phyloP scores from a whole-genome alignment of 805 yeast species.

The Hanseniaspora mollemarum region DNA sequence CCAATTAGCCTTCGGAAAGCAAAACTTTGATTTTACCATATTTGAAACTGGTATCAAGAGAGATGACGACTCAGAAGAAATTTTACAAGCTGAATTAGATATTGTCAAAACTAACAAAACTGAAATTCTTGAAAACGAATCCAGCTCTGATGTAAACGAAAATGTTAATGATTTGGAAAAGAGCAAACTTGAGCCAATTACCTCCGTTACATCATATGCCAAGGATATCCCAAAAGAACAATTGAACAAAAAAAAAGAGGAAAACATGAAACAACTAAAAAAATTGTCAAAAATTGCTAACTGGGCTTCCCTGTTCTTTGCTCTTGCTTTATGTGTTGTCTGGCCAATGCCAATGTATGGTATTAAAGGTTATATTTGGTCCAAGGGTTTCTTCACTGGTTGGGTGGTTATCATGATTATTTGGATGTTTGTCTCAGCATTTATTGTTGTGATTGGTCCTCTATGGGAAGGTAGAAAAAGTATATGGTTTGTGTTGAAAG shows the following conservation, averaged over 20 bases:
- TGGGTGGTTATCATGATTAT: constrained; percentile 76
- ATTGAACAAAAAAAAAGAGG: constrained; percentile 27
- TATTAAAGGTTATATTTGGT: constrained; percentile 52
- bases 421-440: constrained; percentile 63
- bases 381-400: constrained; percentile 69
- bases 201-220: constrained; percentile 28
- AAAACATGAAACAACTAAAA: constrained; percentile 42
- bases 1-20: constrained; percentile 53
- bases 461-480: constrained; percentile 62
- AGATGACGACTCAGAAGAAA: constrained; percentile 63
- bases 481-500: constrained; percentile 53
- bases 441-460: constrained; percentile 57
- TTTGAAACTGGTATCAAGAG: constrained; percentile 46
- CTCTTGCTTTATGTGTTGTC: constrained; percentile 52
- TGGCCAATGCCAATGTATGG: constrained; percentile 98
- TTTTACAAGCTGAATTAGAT: constrained; percentile 35
- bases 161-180: constrained; percentile 18
- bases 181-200: constrained; percentile 25
- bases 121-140: constrained; percentile 7
- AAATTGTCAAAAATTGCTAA: constrained; percentile 54
- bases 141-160: constrained; percentile 18
- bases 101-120: constrained; percentile 11
- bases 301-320: constrained; percentile 47
- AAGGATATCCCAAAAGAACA: constrained; percentile 23
- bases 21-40: constrained; percentile 60